Percentiles rank a stretch among this genome's conserved stretches.
phyloP scores from a whole-genome alignment of 495 filamentous ascomycete genomes.

The Staphylotrichum longicolle region DNA sequence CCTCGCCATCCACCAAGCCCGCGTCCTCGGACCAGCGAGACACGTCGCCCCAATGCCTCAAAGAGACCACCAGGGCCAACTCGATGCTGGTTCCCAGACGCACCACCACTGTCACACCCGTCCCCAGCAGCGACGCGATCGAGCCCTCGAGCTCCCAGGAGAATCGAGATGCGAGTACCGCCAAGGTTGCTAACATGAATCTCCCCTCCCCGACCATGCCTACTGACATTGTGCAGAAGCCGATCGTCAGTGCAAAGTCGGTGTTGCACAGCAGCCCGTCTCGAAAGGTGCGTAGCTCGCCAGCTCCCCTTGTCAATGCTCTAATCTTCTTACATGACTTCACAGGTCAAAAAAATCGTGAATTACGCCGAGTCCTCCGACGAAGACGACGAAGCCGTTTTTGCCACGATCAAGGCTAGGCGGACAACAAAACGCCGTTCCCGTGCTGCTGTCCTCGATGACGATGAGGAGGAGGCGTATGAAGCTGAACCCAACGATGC shows the following conservation, averaged over 20 bases:
- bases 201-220: conserved; percentile 35
- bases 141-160: conserved; percentile 58
- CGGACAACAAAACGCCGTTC: conserved; percentile 34
- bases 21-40: conserved; percentile 29
- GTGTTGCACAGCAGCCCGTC: conserved; percentile 55
- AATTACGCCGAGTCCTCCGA: conserved; percentile 67
- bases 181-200: conserved; percentile 48
- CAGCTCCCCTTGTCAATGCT: neutral
- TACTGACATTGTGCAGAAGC: conserved; percentile 40
- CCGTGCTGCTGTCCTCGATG: conserved; percentile 40
- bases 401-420: conserved; percentile 43
- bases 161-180: conserved; percentile 41
- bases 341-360: conserved; percentile 53
- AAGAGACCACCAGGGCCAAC: conserved; percentile 48
- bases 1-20: conserved; percentile 27
- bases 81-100: conserved; percentile 37
- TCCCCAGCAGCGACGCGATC: conserved; percentile 72
- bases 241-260: conserved; percentile 25
- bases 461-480: conserved; percentile 66
- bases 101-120: conserved; percentile 60
- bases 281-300: conserved; percentile 50
- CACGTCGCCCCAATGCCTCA: conserved; percentile 38
- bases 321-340: conserved; percentile 2
- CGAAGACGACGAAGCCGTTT: conserved; percentile 60
- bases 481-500: conserved; percentile 53